A percentile compares a stretch with the other conserved stretches of the same genome.
phyloP scores from a whole-genome alignment of 148 eudicot species.

The Fallopia convolvulus region DNA sequence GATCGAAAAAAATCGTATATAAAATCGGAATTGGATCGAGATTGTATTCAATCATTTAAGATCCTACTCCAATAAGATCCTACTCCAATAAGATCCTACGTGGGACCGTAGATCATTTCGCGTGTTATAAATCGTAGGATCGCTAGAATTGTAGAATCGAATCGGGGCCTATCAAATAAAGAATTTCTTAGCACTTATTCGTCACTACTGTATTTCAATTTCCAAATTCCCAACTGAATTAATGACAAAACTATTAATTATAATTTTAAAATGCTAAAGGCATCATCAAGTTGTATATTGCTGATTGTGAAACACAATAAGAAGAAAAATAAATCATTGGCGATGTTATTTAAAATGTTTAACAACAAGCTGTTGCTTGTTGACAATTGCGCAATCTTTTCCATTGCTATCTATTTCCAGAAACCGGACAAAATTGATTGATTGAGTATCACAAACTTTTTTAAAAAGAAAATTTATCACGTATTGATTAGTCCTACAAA shows the following conservation, averaged over 20 bases:
- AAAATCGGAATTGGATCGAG: no score
- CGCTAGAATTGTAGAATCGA: no score
- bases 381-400: background rate
- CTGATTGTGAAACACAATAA: background rate
- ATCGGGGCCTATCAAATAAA: background rate
- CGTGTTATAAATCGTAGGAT: no score
- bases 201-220: background rate
- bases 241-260: background rate
- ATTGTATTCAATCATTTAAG: no score
- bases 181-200: background rate
- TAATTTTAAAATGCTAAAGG: no score
- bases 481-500: slow-evolving; percentile 3
- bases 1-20: no score
- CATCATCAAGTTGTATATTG: no score
- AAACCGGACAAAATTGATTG: background rate
- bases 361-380: background rate
- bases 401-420: background rate
- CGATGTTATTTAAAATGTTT: background rate
- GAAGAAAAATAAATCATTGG: background rate
- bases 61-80: no score
- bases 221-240: background rate
- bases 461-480: background rate
- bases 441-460: background rate
- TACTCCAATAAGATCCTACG: no score
- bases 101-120: no score